Base-by-base conservation (phyloP, 139 green algal genomes). In the Chlorella sp. region DNA sequence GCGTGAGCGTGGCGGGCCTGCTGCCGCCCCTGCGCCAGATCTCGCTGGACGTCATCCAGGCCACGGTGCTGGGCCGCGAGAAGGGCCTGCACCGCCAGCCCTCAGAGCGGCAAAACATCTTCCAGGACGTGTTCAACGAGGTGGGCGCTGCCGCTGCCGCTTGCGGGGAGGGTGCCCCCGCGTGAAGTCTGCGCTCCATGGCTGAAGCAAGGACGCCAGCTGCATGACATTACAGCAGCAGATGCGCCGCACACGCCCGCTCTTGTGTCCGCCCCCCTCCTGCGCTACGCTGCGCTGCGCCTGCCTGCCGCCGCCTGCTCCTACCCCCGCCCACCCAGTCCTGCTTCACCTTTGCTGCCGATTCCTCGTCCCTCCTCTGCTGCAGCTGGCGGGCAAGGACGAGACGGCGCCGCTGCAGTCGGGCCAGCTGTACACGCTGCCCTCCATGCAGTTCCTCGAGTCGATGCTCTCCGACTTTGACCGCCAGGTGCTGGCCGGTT, bases 371-470 rank as follows among this genome's bases (percentile, higher is more conserved):
- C 19, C 56, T 22, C 30, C 22, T 36, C 4, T 41, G 51, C 8
- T 44, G 85, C 86, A 90, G 82, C 67, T 90, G 20, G 60, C 86
- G 2, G 48, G 30, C 30, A 83, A 87, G 30, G 86, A 90, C 44
- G 86, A 90, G 41, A 34, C 40, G 58, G 64, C 85, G 5, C 86
- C 86, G 28, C 51, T 72, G 34, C 81, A 89, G 67, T 75, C 48
- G 11, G 81, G 62, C n/a, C 62, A 65, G 68, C 62, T 90, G 32
- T 88, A 84, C 74, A 85, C 74, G 14, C 76, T 90, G 67, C 87
- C 87, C 51, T 88, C 82, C 9, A 86, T 90, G 72, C 82, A 87
- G 38, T 90, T 90, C 74, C 85, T 90, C 69, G 87, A 90, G 62
- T 84, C 40, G 75, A 81, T 90, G 56, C 82, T 90, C 2, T 73